A percentile compares a stretch with the other conserved stretches of the same genome.
These are phyloP conservation scores for Ulvella scutata DNA, from an alignment of 139 green algal species.

Conservation along the genomic window DNA sequence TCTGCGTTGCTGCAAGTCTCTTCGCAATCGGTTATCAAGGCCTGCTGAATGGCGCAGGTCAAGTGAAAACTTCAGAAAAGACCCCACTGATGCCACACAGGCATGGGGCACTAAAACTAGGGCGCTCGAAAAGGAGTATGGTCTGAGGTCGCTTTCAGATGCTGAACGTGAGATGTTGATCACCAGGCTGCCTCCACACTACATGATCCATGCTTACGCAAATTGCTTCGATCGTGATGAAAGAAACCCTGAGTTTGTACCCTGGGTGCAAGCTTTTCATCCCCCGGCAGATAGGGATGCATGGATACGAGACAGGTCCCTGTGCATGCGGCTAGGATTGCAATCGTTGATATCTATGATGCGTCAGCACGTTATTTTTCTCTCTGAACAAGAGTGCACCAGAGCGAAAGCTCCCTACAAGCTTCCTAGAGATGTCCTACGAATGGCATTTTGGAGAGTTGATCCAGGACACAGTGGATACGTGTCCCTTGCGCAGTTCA, in stretches of 20 bases:
- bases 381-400: not conserved
- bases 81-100: not conserved
- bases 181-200: constrained; percentile 15
- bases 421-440: constrained; percentile 26
- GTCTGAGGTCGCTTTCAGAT: not conserved
- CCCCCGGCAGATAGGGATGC: constrained; percentile 14
- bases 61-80: constrained; percentile 4
- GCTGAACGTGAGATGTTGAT: constrained; percentile 22
- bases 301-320: constrained; percentile 5
- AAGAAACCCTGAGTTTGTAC: constrained; percentile 13
- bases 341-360: not conserved
- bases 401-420: constrained; percentile 20
- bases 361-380: not conserved
- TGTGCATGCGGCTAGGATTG: not conserved
- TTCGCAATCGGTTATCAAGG: not conserved
- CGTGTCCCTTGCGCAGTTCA: constrained; percentile 34
- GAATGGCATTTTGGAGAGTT: constrained; percentile 30
- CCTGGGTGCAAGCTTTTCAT: constrained; percentile 23
- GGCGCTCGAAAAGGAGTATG: not conserved
- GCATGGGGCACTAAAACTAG: not conserved
- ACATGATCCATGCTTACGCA: constrained; percentile 24
- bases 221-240: constrained; percentile 25
- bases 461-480: constrained; percentile 20
- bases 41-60: not conserved
- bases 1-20: not conserved